phyloP scores from a whole-genome alignment of 1,139 yeast genomes.

The Scheffersomyces illinoinensis region DNA sequence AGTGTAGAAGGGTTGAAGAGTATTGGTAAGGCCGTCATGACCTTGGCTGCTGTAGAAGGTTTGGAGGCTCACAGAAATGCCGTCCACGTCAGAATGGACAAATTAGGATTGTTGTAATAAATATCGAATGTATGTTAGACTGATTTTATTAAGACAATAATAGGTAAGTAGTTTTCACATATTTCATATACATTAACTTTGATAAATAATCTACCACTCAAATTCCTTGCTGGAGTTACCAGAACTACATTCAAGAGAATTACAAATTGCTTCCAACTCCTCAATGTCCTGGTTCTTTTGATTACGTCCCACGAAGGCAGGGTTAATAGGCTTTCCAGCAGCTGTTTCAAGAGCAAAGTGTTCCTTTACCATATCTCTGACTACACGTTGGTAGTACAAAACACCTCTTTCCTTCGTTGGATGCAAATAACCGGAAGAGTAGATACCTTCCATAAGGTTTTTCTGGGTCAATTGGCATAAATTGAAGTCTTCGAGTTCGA shows the following conservation, averaged over 20 bases:
- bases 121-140: too few relatives aligned
- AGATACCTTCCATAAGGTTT: constrained; percentile 60
- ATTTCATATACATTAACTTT: not conserved
- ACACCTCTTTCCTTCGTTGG: constrained; percentile 62
- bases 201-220: constrained; percentile 8
- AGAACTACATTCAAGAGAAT: constrained; percentile 42
- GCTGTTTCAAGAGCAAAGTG: constrained; percentile 48
- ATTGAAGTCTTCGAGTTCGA: constrained; percentile 60
- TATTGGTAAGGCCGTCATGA: constrained; percentile 95
- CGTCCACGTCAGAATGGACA: constrained; percentile 87
- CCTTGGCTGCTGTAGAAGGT: constrained; percentile 95
- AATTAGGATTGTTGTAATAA: constrained; percentile 48
- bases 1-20: constrained; percentile 79
- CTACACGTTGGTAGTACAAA: constrained; percentile 54
- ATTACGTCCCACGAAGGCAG: constrained; percentile 48
- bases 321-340: constrained; percentile 49
- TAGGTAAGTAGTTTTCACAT: not conserved
- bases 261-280: constrained; percentile 52
- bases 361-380: constrained; percentile 58
- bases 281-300: constrained; percentile 40
- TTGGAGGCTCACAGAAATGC: constrained; percentile 97
- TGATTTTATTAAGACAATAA: not conserved
- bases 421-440: constrained; percentile 57
- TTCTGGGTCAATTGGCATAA: constrained; percentile 59
- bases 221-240: constrained; percentile 6